A percentile compares a stretch with the other conserved stretches of the same genome.
phyloP scores from a whole-genome alignment of 2,329 filamentous ascomycete genomes.

The Arthrocladium fulminans region DNA sequence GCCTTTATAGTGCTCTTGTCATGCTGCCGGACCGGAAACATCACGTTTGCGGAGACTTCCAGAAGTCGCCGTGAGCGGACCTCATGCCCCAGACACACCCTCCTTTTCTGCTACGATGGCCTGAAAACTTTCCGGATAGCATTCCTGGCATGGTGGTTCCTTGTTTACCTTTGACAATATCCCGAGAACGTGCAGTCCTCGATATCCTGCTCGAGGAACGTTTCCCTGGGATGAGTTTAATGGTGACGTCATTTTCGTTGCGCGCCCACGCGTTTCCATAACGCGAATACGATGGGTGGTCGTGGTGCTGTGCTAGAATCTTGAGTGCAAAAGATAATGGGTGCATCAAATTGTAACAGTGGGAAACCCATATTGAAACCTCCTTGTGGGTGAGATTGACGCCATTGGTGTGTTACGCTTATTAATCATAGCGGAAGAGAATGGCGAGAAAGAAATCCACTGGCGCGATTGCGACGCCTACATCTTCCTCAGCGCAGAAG shows the following conservation, averaged over 20 bases:
- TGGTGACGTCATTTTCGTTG: too few relatives aligned
- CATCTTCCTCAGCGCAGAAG: constrained; percentile 8
- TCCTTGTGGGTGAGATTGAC: too few relatives aligned
- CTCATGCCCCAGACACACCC: not conserved
- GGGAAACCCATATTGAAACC: too few relatives aligned
- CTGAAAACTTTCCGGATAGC: not conserved
- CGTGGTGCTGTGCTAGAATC: too few relatives aligned
- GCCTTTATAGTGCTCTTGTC: not conserved
- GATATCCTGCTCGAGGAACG: too few relatives aligned
- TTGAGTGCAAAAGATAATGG: too few relatives aligned
- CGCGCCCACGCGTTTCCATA: too few relatives aligned
- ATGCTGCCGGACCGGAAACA: not conserved
- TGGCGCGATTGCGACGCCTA: not conserved
- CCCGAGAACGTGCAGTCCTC: not conserved
- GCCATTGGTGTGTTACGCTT: not conserved
- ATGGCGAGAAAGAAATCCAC: constrained; percentile 7
- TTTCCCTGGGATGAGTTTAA: too few relatives aligned
- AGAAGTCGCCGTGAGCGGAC: not conserved
- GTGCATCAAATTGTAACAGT: too few relatives aligned
- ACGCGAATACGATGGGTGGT: too few relatives aligned
- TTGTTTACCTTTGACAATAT: not conserved
- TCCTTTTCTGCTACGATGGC: not conserved
- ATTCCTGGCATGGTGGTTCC: not conserved
- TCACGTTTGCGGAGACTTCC: constrained; percentile 4
- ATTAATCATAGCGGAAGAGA: not conserved